Base-by-base conservation (phyloP, 1,139 yeast genomes). In the Kodamaea sp. region DNA sequence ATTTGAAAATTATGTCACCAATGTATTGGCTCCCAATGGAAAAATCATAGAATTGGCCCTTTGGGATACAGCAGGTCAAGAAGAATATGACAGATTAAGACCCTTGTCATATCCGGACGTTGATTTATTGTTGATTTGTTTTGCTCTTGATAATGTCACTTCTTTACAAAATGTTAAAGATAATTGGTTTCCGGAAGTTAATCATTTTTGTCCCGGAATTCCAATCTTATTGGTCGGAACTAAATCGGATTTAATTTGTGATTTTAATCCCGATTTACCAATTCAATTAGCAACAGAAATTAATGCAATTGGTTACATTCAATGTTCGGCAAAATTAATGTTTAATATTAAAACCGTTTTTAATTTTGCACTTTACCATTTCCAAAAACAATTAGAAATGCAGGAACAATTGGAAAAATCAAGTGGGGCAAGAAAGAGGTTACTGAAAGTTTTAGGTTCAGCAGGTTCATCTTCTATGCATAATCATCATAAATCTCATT, bases 51-150 rank as follows among this genome's bases (percentile, higher is more conserved):
- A 79, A 63, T 67, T 87, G 54, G 92, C 85, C 24, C 63, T 87
- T 33, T 86, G 95, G 95, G 97, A 90, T 60, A 88, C 97, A 0
- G 96, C 96, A 0, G 96, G 96, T 4, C 96, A 88, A 62, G 96
- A 88, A 61, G 95, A 87, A 58, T 88, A 87, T 58, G 95, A 85
- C 58, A 64, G 96, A 41, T 66, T 88, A 44, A 69, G 97, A 48
- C 94, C 96, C 7, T 68, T 89, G 41, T 78, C 87, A 43, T 89
- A 89, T 57, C 89, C 92, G 7, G 95, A 85, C 49, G 89, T 83
- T 3, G 86, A 87, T 57, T 63, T 88, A 2, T 62, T 88, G 22
- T 65, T 89, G 46, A 69, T 88, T 7, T 89, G 96, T 44, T 89
- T 86, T 60, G 72, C 94, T 1, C 70, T 87, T 25, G 85, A 83